Evolutionary conservation across 345 rosid genomes (phyloP), one percentile per base, ranked within the genome.

Genomic region (Sapria himalayana): DNA sequence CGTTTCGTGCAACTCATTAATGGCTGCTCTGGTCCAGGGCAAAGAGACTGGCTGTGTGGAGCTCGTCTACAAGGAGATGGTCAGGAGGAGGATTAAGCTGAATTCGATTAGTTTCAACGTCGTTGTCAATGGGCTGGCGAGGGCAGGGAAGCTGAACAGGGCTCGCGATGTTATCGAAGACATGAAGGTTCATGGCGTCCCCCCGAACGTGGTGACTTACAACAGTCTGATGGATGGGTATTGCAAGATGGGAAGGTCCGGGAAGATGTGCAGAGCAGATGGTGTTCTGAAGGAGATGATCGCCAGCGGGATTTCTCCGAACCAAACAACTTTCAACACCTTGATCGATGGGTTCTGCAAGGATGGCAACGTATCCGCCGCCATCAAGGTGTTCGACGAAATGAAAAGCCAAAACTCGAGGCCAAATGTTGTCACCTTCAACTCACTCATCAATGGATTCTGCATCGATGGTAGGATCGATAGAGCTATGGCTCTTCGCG

Each of bases 281-380:
- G 72, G 73, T 0, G 21, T 67, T 58, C 49, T 85, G 59, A 76
- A 62, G 54, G 70, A 80, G 50, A 85, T 80, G 96, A 57, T 63
- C 33, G 71, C 54, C 33, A 61, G 29, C 48, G 58, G 63, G 15
- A 58, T 80, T 37, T 40, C 17, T 1, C 71, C 71, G 4, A 65
- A 70, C 48, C 66, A 59, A 66, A 44, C 69, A 25, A 79, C 84
- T 10, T 85, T 58, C 63, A 85, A 81, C 64, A 77, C 54, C 50
- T 60, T 85, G 72, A 77, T 77, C 22, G 65, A 77, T 58, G 86
- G 96, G 17, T 81, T 66, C 37, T 85, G 85, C 54, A 71, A 73
- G 72, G 92, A 85, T 55, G 73, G 43, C 10, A 77, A 73, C 37
- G 43, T 62, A 25, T 39, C 51, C 0, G 70, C 69, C 7, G 79